These are phyloP conservation scores for Plasmopara viticola DNA, from an alignment of 352 stramenopile species.

Conservation along the genomic window DNA sequence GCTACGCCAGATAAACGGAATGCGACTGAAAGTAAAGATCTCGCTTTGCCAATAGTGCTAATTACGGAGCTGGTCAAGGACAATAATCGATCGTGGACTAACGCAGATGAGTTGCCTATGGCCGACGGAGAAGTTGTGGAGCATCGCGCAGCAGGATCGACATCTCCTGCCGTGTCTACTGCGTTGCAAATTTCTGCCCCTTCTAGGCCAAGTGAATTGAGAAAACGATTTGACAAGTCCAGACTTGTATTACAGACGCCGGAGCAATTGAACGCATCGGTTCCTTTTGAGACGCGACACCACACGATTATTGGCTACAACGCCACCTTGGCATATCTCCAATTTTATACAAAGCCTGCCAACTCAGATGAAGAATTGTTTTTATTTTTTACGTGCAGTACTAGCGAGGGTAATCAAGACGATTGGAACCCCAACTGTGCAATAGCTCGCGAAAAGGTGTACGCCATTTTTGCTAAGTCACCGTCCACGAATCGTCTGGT, in stretches of 20 bases:
- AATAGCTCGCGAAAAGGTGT: conserved; percentile 39
- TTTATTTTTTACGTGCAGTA: conserved; percentile 64
- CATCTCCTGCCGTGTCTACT: background rate
- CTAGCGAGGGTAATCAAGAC: conserved; percentile 30
- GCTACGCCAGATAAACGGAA: too few species aligned
- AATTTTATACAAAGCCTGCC: conserved; percentile 26
- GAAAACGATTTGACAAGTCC: conserved; percentile 23
- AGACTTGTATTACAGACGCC: conserved; percentile 15
- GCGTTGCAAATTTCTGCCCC: background rate
- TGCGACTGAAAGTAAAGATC: too few species aligned
- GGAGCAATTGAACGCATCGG: conserved; percentile 6
- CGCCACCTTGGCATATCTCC: conserved; percentile 40
- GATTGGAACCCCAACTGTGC: conserved; percentile 51
- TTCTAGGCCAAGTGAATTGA: conserved; percentile 2
- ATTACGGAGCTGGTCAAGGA: background rate
- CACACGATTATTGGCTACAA: conserved; percentile 42
- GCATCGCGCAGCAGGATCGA: background rate
- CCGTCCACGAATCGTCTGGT: conserved; percentile 46
- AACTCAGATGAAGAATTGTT: conserved; percentile 40
- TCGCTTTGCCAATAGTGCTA: conserved; percentile 1
- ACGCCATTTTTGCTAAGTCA: conserved; percentile 51
- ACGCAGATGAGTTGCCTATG: conserved; percentile 6
- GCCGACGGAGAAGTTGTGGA: background rate
- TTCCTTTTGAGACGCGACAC: conserved; percentile 40
- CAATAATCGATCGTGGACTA: conserved; percentile 16